Evolutionary conservation across 2,329 filamentous ascomycete species (phyloP), one percentile per base, ranked within the genome.

Genomic region (Stenocarpella maydis): DNA sequence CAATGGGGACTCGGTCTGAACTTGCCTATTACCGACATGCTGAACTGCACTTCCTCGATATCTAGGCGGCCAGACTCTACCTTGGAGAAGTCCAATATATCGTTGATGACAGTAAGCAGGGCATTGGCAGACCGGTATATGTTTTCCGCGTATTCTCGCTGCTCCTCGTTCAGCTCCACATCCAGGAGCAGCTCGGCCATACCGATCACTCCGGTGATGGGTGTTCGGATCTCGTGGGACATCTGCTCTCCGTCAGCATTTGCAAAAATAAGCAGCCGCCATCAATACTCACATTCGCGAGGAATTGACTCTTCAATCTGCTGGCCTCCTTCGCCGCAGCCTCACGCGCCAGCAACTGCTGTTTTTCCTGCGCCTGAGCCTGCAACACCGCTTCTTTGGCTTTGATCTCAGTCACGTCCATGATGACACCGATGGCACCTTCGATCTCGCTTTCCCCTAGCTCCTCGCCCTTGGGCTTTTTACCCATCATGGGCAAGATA

Each of bases 281-380:
- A 4, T 19, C 10, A 3, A 12, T 7, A 73, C 80, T 74, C 61
- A 83, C 82, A 55, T 93, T 93, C 17, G 91, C 91, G 7, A 94
- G 81, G 74, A 95, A 95, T 73, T 93, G 91, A 73, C 89, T 92
- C 81, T 95, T 96, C 76, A 95, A 86, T 67, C 91, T 86, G 75
- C 90, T 94, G 2, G 92, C 92, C 78, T 95, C 92, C 76, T 93
- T 94, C 1, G 92, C 92, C 19, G 92, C 92, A 9, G 89, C 88
- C 75, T 93, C 92, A 72, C 94, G 93, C 6, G 92, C 91, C 71
- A 93, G 81, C 1, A 94, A 84, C 69, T 88, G 87, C 17, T 87
- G 84, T 74, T 94, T 95, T 74, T 93, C 91, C 73, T 86, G 87
- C 52, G 89, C 88, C 74, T 92, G 88, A 69, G 86, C 83, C 69